Evolutionary conservation across 2,329 filamentous ascomycete genomes (phyloP).

Genomic region (Phyllosticta ampelicida): DNA sequence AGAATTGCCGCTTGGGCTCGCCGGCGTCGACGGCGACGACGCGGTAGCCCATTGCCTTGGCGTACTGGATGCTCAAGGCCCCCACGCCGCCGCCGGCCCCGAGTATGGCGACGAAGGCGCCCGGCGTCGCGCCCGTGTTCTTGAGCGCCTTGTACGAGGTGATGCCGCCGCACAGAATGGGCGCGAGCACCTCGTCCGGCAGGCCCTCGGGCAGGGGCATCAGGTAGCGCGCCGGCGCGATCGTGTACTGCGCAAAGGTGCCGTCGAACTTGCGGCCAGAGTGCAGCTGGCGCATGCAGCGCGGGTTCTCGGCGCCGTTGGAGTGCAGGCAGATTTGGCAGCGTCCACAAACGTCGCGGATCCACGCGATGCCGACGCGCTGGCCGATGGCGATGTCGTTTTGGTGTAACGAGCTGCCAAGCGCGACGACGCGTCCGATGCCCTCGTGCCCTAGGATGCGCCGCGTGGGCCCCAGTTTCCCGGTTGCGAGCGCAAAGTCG

Average conservation of each 20-base stretch:
- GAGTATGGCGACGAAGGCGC: slow-evolving; percentile 46
- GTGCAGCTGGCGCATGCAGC: slow-evolving; percentile 21
- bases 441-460: slow-evolving; percentile 44
- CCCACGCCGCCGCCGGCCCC: slow-evolving; percentile 47
- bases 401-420: slow-evolving; percentile 42
- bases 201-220: slow-evolving; percentile 25
- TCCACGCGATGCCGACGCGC: slow-evolving; percentile 42
- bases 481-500: slow-evolving; percentile 47
- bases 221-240: slow-evolving; percentile 45
- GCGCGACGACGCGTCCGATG: slow-evolving; percentile 46
- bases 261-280: slow-evolving; percentile 14
- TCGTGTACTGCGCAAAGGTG: slow-evolving; percentile 49
- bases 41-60: slow-evolving; percentile 37
- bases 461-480: slow-evolving; percentile 37
- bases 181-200: slow-evolving; percentile 29
- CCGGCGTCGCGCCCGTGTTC: slow-evolving; percentile 39
- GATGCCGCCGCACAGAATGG: slow-evolving; percentile 35
- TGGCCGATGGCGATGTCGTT: slow-evolving; percentile 37
- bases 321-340: slow-evolving; percentile 42
- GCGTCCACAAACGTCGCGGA: slow-evolving; percentile 40
- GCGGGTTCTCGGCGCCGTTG: slow-evolving; percentile 29
- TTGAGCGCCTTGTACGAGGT: slow-evolving; percentile 49
- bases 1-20: slow-evolving; percentile 34
- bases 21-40: slow-evolving; percentile 44
- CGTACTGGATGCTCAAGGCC: slow-evolving; percentile 44